phyloP scores from a whole-genome alignment of 805 yeast genomes.

The Candida nitratophila region DNA sequence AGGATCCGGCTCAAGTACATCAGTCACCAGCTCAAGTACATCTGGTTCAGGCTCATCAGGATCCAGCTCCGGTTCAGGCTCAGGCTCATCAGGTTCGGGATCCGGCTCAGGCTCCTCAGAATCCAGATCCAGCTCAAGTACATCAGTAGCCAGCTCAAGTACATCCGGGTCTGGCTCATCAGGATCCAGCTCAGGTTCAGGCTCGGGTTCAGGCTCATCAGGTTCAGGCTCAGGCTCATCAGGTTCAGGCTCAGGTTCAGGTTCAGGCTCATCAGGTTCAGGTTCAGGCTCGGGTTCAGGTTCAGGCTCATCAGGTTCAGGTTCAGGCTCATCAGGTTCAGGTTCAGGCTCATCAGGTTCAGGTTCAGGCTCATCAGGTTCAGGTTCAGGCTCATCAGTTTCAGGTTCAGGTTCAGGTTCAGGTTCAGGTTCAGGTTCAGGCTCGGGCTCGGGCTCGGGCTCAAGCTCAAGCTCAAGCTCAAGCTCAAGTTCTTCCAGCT shows the following conservation, averaged over 20 bases:
- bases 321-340: not conserved
- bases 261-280: not conserved
- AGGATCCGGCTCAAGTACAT: not conserved
- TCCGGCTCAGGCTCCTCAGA: not conserved
- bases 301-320: not conserved
- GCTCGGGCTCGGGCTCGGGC: not conserved
- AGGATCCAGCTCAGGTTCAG: not conserved
- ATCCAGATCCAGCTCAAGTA: not conserved
- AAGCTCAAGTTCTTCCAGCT: not conserved
- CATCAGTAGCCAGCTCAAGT: not conserved
- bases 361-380: not conserved
- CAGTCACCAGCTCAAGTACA: not conserved
- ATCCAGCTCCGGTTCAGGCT: too few relatives aligned
- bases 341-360: not conserved
- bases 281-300: not conserved
- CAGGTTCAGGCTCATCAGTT: conserved; percentile 20
- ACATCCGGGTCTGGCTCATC: not conserved
- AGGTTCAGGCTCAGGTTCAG: conserved; percentile 28
- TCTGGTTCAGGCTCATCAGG: not conserved
- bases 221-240: not conserved
- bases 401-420: conserved; percentile 10
- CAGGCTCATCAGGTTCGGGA: not conserved
- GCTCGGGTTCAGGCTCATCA: not conserved
- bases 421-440: conserved; percentile 59
- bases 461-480: conserved; percentile 60